Conservation (phyloP, 768 basidiomycete species). For the Pleurotus cornucopiae region DNA sequence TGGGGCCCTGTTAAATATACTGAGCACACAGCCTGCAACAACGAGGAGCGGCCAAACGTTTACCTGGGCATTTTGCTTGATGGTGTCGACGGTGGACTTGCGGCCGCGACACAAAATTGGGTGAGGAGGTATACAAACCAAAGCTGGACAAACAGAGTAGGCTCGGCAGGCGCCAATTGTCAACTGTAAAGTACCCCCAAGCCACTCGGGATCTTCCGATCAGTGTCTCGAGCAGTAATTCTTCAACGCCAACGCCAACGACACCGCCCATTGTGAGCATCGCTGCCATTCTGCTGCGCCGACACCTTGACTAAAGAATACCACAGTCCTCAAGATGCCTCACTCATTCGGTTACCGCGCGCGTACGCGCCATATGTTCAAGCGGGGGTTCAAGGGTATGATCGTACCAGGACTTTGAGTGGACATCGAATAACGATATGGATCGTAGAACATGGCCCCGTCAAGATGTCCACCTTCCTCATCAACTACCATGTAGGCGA, state of each 20-base stretch:
- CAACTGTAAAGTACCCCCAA: slow-evolving; percentile 66
- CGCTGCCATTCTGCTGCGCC: slow-evolving; percentile 4
- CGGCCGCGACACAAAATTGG: slow-evolving; percentile 19
- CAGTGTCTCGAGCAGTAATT: slow-evolving; percentile 17
- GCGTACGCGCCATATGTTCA: slow-evolving; percentile 99
- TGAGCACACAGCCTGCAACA: slow-evolving; percentile 27
- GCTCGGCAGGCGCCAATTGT: slow-evolving; percentile 25
- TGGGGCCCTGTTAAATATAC: slow-evolving; percentile 60
- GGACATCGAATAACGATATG: slow-evolving; percentile 6
- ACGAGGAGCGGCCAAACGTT: slow-evolving; percentile 20
- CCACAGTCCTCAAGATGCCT: slow-evolving; percentile 82
- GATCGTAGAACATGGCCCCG: slow-evolving; percentile 75
- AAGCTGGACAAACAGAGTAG: slow-evolving; percentile 35
- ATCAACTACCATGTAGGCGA: slow-evolving; percentile 93
- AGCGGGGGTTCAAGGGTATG: slow-evolving; percentile 95
- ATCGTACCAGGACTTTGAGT: slow-evolving; percentile 14
- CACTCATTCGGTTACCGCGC: slow-evolving; percentile 99
- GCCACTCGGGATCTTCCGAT: slow-evolving; percentile 63
- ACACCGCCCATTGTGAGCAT: slow-evolving; percentile 49
- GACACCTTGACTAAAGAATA: neutral
- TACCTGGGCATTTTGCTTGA: slow-evolving; percentile 87
- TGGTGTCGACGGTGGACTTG: slow-evolving; percentile 34
- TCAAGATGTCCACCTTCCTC: slow-evolving; percentile 91
- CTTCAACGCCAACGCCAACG: slow-evolving; percentile 42
- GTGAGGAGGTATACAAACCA: slow-evolving; percentile 18